Evolutionary conservation across 169 alveolate species (phyloP).

Genomic region (Cryptosporidium ryanae): DNA sequence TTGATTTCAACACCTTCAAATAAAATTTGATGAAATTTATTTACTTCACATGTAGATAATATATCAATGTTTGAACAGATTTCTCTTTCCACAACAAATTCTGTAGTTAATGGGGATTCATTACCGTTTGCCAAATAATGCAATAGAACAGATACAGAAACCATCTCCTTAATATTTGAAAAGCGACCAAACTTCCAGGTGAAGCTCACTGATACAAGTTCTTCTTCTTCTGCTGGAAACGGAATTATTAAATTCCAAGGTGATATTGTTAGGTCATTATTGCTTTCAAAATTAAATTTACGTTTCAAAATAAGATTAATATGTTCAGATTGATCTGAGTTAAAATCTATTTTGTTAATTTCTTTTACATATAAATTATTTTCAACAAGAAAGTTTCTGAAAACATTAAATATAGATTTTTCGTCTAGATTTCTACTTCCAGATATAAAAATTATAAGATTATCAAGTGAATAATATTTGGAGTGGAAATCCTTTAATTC

Average conservation of each 20-base stretch:
- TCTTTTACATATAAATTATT: not conserved
- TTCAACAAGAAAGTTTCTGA: constrained; percentile 9
- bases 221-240: constrained; percentile 67
- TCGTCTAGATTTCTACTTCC: constrained; percentile 15
- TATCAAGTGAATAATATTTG: constrained; percentile 23
- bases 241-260: constrained; percentile 39
- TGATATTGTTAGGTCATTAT: not conserved
- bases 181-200: constrained; percentile 54
- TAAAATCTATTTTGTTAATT: not conserved
- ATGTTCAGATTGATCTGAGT: not conserved
- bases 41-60: constrained; percentile 7
- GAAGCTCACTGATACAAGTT: constrained; percentile 21
- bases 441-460: constrained; percentile 34
- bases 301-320: not conserved
- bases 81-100: constrained; percentile 24
- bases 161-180: constrained; percentile 39
- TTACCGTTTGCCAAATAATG: constrained; percentile 46
- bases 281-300: not conserved
- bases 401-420: constrained; percentile 1
- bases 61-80: constrained; percentile 62
- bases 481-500: constrained; percentile 43
- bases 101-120: constrained; percentile 53
- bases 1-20: constrained; percentile 29
- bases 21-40: constrained; percentile 35
- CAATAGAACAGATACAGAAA: constrained; percentile 22